Evolutionary conservation across 2,329 filamentous ascomycete genomes (phyloP), one percentile per base, ranked within the genome.

Genomic region (Cordyceps farinosa): DNA sequence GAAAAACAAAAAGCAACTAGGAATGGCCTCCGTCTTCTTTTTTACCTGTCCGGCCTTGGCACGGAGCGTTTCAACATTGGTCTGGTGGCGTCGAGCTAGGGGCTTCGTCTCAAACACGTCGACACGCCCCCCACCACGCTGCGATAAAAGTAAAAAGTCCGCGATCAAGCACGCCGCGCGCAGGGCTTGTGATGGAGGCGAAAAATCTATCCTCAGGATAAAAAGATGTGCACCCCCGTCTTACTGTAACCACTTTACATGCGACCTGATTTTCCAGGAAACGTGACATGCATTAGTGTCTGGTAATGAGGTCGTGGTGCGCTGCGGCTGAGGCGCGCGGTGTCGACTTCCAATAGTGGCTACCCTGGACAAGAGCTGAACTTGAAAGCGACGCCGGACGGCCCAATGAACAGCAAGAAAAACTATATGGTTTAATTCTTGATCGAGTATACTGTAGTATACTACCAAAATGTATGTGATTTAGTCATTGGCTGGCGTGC

Each of bases 81-180:
- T 50, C 36, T 42, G n/a, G 60, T 62, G 60, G 60, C 60, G 60
- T 56, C 51, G 17, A 42, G 45, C 60, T 44, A 62, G 60, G 60
- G 60, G 60, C 52, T 51, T 55, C 60, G 32, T 61, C 42, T 62
- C 60, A 62, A 62, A 57, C 52, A 62, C 52, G 44, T 55, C 45
- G 38, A 53, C 38, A 44, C 57, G 30, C 57, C 48, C 34, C 34
- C 36, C 32, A 27, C 15, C 22, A 22, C 22, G 22, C 29, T 27
- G 10, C 29, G 47, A 40, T 13, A 13, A 40, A 3, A 4, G 38
- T 13, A 40, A 10, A 3, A 15, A 13, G 38, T 40, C 11, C 13
- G 15, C 17, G 27, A 30, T 29, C 45, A 27, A 48, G 27, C 29
- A 50, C 27, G 22, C 22, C 22, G 22, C 22, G 32, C 47, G 32